Percentiles rank a stretch among this genome's conserved stretches.
Conservation (phyloP, 2,329 filamentous ascomycete genomes). For the Blumeriella jaapii region DNA sequence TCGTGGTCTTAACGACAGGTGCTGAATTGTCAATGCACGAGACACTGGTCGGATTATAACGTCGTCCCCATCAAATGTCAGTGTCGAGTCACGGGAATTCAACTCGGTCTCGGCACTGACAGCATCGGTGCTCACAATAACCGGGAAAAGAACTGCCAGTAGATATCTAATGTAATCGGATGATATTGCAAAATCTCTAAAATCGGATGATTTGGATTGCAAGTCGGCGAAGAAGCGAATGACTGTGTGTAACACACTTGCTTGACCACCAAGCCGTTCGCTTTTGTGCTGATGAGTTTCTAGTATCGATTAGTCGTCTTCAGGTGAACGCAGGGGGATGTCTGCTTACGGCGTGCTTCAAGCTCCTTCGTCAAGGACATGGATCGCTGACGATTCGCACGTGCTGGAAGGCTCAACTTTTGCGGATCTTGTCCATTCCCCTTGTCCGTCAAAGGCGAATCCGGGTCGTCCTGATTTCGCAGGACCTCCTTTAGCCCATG, state of each 20-base stretch:
- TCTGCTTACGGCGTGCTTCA: slow-evolving; percentile 38
- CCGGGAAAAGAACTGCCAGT: slow-evolving; percentile 71
- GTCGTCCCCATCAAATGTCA: slow-evolving; percentile 78
- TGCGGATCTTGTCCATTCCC: slow-evolving; percentile 15
- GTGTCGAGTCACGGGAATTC: slow-evolving; percentile 66
- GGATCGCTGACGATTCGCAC: slow-evolving; percentile 34
- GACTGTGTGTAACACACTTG: slow-evolving; percentile 60
- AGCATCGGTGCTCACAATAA: slow-evolving; percentile 75
- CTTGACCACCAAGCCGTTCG: slow-evolving; percentile 44
- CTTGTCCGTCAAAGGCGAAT: slow-evolving; percentile 34
- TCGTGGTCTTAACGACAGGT: slow-evolving; percentile 65
- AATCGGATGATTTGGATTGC: slow-evolving; percentile 63
- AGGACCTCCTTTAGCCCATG: slow-evolving; percentile 65
- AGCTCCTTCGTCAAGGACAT: slow-evolving; percentile 56
- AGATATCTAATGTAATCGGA: slow-evolving; percentile 77
- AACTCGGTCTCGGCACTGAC: slow-evolving; percentile 78
- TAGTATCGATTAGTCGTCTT: slow-evolving; percentile 9
- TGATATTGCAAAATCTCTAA: slow-evolving; percentile 69
- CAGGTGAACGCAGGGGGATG: no score
- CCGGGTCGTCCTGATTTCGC: slow-evolving; percentile 47
- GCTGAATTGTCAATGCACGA: slow-evolving; percentile 44
- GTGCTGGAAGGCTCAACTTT: slow-evolving; percentile 18
- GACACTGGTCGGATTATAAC: slow-evolving; percentile 56
- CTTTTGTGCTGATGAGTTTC: slow-evolving; percentile 33
- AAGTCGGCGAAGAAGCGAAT: slow-evolving; percentile 70